Evolutionary conservation across 108 stramenopile genomes (phyloP).

Genomic region (Skeletonema potamos): DNA sequence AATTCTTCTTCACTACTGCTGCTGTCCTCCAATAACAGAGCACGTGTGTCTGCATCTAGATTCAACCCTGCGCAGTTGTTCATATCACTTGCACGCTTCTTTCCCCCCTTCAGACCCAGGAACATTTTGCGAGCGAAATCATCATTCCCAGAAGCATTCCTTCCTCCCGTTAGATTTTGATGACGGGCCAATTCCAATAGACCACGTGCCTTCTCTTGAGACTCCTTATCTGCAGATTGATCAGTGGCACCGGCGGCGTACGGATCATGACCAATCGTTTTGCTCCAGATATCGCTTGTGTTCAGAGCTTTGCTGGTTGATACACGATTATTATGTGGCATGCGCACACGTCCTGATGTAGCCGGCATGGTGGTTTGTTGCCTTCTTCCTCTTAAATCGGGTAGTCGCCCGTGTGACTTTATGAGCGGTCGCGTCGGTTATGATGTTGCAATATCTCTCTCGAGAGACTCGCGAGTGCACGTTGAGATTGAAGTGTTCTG

Average conservation of each 20-base stretch:
- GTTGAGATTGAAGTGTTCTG: too few species aligned
- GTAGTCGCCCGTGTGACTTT: too few species aligned
- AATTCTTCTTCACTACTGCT: conserved; percentile 86
- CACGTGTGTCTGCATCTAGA: conserved; percentile 32
- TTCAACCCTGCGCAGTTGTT: conserved; percentile 14
- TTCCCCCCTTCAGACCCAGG: conserved; percentile 74
- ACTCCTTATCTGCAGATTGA: conserved; percentile 19
- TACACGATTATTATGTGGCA: conserved; percentile 93
- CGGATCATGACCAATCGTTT: conserved; percentile 85
- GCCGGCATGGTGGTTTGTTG: conserved; percentile 41
- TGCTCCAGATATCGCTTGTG: conserved; percentile 80
- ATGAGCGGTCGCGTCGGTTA: too few species aligned
- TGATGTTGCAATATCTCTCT: too few species aligned
- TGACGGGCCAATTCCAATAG: conserved; percentile 73
- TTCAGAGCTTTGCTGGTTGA: conserved; percentile 67
- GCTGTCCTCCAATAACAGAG: conserved; percentile 60
- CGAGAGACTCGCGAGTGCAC: too few species aligned
- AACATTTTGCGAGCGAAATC: conserved; percentile 83
- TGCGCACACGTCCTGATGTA: conserved; percentile 60
- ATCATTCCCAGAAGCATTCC: conserved; percentile 57
- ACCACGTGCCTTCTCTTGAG: conserved; percentile 61
- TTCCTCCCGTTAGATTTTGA: conserved; percentile 70
- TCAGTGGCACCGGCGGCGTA: conserved; percentile 58
- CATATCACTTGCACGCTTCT: conserved; percentile 54
- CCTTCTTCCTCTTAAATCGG: background rate